Conservation (phyloP, 179 eudicot genomes). For the Silene vulgaris region DNA sequence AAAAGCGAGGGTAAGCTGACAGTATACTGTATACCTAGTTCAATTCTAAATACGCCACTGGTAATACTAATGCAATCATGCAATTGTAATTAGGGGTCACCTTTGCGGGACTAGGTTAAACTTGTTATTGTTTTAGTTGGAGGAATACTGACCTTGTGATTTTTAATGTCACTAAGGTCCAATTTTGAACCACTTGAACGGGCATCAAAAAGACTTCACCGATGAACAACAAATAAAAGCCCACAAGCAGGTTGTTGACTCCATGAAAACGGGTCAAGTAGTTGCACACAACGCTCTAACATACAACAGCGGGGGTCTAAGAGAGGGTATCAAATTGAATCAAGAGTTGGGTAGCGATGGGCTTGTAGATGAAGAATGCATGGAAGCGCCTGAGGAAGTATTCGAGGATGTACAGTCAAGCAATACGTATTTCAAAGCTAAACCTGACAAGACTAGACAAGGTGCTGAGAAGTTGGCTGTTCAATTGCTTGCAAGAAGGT, state of each 20-base stretch:
- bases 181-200: constrained; percentile 9
- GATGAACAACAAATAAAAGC: constrained; percentile 1
- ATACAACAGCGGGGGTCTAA: not conserved
- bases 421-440: constrained; percentile 10
- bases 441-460: constrained; percentile 26
- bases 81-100: too few species aligned
- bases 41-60: constrained; percentile 21
- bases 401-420: constrained; percentile 26
- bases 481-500: constrained; percentile 63
- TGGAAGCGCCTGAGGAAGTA: constrained; percentile 39
- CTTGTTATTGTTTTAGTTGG: not conserved
- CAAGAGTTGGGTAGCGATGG: constrained; percentile 25
- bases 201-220: not conserved
- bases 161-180: constrained; percentile 12
- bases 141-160: constrained; percentile 1
- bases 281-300: constrained; percentile 11
- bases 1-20: constrained; percentile 13
- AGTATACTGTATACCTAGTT: not conserved
- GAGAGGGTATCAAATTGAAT: constrained; percentile 17
- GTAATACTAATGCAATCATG: not conserved
- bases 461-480: constrained; percentile 49
- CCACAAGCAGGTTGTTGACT: constrained; percentile 17
- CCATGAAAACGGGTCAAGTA: constrained; percentile 13
- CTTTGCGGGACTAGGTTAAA: too few species aligned
- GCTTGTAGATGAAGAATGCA: constrained; percentile 23